Base-by-base conservation (phyloP, 331 rosid genomes). In the Saraca asoca region DNA sequence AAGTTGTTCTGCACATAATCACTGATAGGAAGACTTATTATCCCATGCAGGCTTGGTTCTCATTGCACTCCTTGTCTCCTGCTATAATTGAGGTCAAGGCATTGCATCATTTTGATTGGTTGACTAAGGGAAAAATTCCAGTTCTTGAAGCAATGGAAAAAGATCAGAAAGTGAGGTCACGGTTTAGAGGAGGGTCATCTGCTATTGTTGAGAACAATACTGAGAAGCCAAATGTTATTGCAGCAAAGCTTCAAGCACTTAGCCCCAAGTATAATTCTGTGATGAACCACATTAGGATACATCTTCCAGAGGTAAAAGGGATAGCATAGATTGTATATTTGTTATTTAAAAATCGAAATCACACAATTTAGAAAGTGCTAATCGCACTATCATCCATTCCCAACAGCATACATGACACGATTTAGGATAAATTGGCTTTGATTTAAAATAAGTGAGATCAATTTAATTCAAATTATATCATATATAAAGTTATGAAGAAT, bases 11-110 rank as follows among this genome's bases (percentile, higher is more conserved):
- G 54, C 99, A 94, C 71, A 83, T 94, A 52, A 94, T 94, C 54
- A 94, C 99, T 7, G 99, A 94, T 42, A 77, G 80, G 61, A 94
- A 94, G 85, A 90, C 99, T 43, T 94, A 85, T 52, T 90, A 81
- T 72, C 97, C 99, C 0, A 94, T 94, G 99, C 99, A 94, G 66
- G 99, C 99, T 35, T 94, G 97, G 99, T 94, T 94, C 81, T 90
- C 97, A 12, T 62, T 94, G 74, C 97, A 94, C 75, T 72, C 96
- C 31, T 64, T 94, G 24, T 71, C 82, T 5, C 99, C 97, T 51
- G 97, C 99, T 5, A 81, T 94, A 58, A 83, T 94, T 70, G 99
- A 94, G 85, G 99, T 94, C 68, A 94, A 94, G 85, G 88, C 99
- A 13, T 78, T 94, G 88, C 97, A 94, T 82, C 99, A 94, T 78